phyloP scores from a whole-genome alignment of 2,329 filamentous ascomycete species.

The Aplosporella prunicola region DNA sequence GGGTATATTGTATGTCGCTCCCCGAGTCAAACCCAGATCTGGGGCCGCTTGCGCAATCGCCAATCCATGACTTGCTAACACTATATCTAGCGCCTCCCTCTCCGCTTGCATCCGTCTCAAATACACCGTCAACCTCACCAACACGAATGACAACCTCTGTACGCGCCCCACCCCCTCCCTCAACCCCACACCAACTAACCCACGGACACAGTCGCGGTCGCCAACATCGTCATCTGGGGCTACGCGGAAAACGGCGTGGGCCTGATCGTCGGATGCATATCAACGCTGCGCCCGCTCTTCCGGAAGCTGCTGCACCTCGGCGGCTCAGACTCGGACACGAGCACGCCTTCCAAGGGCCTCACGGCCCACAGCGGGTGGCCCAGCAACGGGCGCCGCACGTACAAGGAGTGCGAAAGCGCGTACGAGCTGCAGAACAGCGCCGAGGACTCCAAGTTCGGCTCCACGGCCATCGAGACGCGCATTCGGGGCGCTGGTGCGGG shows the following conservation, averaged over 20 bases:
- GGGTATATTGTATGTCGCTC: constrained; percentile 17
- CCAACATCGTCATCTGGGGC: constrained; percentile 28
- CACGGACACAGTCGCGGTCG: constrained; percentile 19
- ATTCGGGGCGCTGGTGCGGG: constrained; percentile 1
- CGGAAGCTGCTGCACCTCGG: constrained; percentile 17
- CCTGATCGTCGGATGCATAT: constrained; percentile 25
- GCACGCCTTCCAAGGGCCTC: not conserved
- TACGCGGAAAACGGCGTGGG: constrained; percentile 29
- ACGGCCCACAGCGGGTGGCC: not conserved
- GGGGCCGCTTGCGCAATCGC: not conserved
- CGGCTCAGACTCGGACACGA: constrained; percentile 6
- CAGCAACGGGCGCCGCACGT: constrained; percentile 2
- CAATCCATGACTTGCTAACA: constrained; percentile 1
- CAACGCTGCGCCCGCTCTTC: constrained; percentile 26
- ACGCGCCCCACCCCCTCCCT: not conserved
- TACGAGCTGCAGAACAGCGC: constrained; percentile 6
- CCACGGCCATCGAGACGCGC: not conserved
- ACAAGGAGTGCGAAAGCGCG: constrained; percentile 6
- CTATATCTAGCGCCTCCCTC: constrained; percentile 16
- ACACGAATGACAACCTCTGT: constrained; percentile 23
- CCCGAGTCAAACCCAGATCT: not conserved
- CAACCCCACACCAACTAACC: not conserved
- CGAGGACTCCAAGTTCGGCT: constrained; percentile 1
- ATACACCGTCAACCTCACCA: constrained; percentile 27
- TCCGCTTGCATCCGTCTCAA: constrained; percentile 26